Evolutionary conservation across 2,329 filamentous ascomycete genomes (phyloP), one percentile per base, ranked within the genome.

Genomic region (Penicillium expansum): DNA sequence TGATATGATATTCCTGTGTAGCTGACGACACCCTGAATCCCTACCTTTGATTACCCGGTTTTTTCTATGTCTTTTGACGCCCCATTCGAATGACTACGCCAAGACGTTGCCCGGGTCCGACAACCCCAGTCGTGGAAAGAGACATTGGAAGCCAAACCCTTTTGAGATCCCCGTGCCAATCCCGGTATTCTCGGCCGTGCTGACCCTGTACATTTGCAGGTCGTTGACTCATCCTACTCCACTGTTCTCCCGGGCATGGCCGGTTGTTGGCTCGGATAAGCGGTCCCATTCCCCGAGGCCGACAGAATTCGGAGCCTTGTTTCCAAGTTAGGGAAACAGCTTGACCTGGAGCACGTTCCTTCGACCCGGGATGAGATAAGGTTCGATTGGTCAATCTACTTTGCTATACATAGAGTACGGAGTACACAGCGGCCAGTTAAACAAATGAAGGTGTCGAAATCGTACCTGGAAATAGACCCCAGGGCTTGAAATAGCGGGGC

Each of bases 221-320:
- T 52, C 41, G 41, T 52, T 47, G 50, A 48, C n/a, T 37, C 50
- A 47, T 47, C 4, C 11, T 29, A 20, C 50, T 47, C 50, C 50
- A 52, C 50, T 52, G 32, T 44, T 30, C 16, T 47, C 39, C n/a
- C n/a, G 16, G 8, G 4, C 18, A 20, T 42, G 29, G 29, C 14
- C 32, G 13, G 2, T 22, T 47, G 50, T 47, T 52, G 32, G 50
- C 41, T 47, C 22, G 50, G 41, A 52, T n/a, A 27, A 18, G 14
- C 16, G 38, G 50, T 52, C 24, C 30, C 16, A 44, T 52, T 24
- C 14, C 27, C 22, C 22, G 16, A 16, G 9, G 5, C 41, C 29
- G 48, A 49, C 11, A 24, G 14, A 44, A 18, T n/a, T 35, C 29
- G 10, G 20, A 16, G 20, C 10, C 16, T 18, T 16, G 9, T 47